Evolutionary conservation across 75 land plant species (phyloP), one percentile per base, ranked within the genome.

Genomic region (Selaginella tamariscina): DNA sequence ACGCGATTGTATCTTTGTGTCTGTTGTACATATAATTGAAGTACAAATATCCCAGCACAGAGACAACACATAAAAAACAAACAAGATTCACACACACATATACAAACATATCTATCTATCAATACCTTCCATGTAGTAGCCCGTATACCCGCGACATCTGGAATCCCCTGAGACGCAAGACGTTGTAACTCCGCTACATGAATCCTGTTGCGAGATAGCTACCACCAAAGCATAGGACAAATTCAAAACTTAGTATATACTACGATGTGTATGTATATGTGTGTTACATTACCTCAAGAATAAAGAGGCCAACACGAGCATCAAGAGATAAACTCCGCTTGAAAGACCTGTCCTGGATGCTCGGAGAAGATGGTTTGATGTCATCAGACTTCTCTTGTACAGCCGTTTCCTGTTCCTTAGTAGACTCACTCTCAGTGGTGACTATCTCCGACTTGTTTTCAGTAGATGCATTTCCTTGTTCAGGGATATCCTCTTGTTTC

Each of bases 111-210:
- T 29, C 29, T 31, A 32, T 39, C 21, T 1, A 70, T 33, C n/a
- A 30, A 33, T 33, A 92, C 97, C 87, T 92, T 92, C 97, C 97
- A 92, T 2, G 88, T 71, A 21, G 85, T 84, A 27, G 97, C 71
- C 32, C 97, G 84, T 64, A 92, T 84, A 24, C 82, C 81, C 54
- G 82, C 84, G 32, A 78, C 79, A 71, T 92, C 97, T 29, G 90
- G 95, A 21, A 92, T 76, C 0, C 95, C 97, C 75, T 86, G 83
- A 8, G 83, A 82, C n/a, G 90, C 82, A 31, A 92, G 55, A 31
- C 90, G 85, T 73, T 88, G 79, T 78, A 92, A 44, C 63, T 92
- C 97, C 30, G 77, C 71, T 70, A 92, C 32, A 75, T 82, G 80
- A 33, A 92, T 80, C 29, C 86, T 72, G 64, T 80, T 84, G 80